These are phyloP conservation scores for Ceratocystis harringtonii DNA, from an alignment of 2,329 filamentous ascomycete species.

Conservation along the genomic window DNA sequence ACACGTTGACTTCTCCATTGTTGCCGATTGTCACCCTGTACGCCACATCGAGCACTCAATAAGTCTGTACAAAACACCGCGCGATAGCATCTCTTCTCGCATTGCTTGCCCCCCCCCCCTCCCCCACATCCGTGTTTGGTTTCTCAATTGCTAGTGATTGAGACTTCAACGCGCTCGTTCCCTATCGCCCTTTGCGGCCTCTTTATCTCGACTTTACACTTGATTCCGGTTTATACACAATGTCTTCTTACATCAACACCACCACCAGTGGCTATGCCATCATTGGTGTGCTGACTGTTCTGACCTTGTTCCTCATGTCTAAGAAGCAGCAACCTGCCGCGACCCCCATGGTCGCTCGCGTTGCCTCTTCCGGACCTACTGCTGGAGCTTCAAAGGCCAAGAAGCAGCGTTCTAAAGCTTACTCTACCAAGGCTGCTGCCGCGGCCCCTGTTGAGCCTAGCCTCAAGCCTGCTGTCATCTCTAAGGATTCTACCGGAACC, in stretches of 20 bases:
- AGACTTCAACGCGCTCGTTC: slow-evolving; percentile 4
- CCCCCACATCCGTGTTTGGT: neutral
- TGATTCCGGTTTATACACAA: slow-evolving; percentile 16
- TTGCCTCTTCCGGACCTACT: slow-evolving; percentile 6
- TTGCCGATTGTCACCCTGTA: neutral
- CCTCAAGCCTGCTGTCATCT: slow-evolving; percentile 1
- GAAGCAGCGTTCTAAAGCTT: slow-evolving; percentile 33
- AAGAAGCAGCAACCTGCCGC: slow-evolving; percentile 22
- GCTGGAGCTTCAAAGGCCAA: slow-evolving; percentile 29
- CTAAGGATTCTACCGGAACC: slow-evolving; percentile 24
- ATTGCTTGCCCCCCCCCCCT: neutral
- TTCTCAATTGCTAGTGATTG: slow-evolving; percentile 2
- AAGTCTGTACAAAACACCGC: neutral
- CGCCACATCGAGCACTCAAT: neutral
- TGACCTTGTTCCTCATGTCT: slow-evolving; percentile 26
- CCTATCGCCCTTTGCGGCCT: slow-evolving; percentile 5
- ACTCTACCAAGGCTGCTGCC: slow-evolving; percentile 23
- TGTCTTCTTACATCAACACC: slow-evolving; percentile 18
- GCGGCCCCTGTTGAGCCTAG: neutral
- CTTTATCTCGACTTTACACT: slow-evolving; percentile 4
- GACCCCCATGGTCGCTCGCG: neutral
- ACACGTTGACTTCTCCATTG: neutral
- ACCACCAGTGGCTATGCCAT: slow-evolving; percentile 27
- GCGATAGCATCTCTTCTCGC: slow-evolving; percentile 7
- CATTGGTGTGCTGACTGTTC: slow-evolving; percentile 26